A percentile compares a stretch with the other conserved stretches of the same genome.
phyloP scores from a whole-genome alignment of 441 rosid genomes.

The Eutrema salsugineum region DNA sequence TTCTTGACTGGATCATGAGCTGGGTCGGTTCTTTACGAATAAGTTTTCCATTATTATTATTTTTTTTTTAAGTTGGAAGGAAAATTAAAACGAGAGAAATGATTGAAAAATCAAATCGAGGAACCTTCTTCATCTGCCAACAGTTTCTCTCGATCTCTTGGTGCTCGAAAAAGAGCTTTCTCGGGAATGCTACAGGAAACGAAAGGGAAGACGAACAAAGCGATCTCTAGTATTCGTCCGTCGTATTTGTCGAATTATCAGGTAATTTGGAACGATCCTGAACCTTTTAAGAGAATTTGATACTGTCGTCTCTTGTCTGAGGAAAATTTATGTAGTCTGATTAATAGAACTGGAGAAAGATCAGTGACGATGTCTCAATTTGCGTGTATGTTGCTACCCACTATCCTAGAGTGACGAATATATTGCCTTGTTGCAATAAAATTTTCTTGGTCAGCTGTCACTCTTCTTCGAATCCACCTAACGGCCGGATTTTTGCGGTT shows the following conservation, averaged over 20 bases:
- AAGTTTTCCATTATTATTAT: background rate
- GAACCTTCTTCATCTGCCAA: constrained; percentile 8
- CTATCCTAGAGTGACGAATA: constrained; percentile 20
- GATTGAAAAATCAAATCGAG: background rate
- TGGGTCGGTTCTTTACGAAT: background rate
- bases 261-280: constrained; percentile 14
- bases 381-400: constrained; percentile 23
- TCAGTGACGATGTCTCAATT: background rate
- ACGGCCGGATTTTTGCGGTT: constrained; percentile 17
- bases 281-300: background rate
- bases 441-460: constrained; percentile 41
- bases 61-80: background rate
- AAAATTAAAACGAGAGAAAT: background rate
- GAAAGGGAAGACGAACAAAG: background rate
- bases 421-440: background rate
- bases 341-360: background rate
- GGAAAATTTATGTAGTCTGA: background rate
- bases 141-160: constrained; percentile 21
- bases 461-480: constrained; percentile 43
- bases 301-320: background rate
- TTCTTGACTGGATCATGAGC: background rate
- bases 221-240: background rate
- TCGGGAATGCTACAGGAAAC: background rate
- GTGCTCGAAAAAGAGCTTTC: constrained; percentile 3
- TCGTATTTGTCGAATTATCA: background rate